Evolutionary conservation across 2,329 filamentous ascomycete genomes (phyloP).

Genomic region (Phialophora verrucosa): DNA sequence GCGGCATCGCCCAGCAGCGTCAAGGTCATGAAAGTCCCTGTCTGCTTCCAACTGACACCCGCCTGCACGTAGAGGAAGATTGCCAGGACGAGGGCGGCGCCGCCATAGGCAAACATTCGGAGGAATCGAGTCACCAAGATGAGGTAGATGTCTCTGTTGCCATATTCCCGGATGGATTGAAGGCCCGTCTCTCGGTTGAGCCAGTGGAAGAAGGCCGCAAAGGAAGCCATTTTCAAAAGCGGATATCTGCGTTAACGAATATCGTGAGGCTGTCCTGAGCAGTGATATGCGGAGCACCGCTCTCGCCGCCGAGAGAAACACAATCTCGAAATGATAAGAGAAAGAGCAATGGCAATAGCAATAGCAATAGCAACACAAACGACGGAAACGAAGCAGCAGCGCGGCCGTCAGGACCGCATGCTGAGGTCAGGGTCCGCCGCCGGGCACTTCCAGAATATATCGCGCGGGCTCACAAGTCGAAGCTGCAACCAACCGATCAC

Average conservation of each 20-base stretch:
- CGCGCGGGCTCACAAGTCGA: neutral
- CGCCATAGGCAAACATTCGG: conserved; percentile 68
- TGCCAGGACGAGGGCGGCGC: conserved; percentile 64
- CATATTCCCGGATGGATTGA: conserved; percentile 23
- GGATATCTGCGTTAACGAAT: conserved; percentile 1
- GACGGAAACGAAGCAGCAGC: conserved; percentile 6
- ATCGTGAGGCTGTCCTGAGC: neutral
- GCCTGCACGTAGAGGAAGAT: conserved; percentile 63
- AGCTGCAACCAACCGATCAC: conserved; percentile 12
- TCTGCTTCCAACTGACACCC: conserved; percentile 59
- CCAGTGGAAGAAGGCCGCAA: conserved; percentile 24
- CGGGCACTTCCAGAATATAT: conserved; percentile 11
- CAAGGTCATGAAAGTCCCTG: conserved; percentile 69
- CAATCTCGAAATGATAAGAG: neutral
- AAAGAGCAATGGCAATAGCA: neutral
- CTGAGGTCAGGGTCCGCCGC: neutral
- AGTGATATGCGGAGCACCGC: neutral
- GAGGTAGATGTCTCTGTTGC: conserved; percentile 26
- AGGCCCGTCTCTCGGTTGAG: conserved; percentile 26
- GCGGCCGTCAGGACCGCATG: conserved; percentile 4
- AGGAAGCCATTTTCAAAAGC: conserved; percentile 4
- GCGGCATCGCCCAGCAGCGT: conserved; percentile 66
- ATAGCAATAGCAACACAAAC: conserved; percentile 3
- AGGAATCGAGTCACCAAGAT: conserved; percentile 44
- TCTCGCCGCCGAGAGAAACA: conserved; percentile 4